Evolutionary conservation across 306 rosid genomes (phyloP), one percentile per base, ranked within the genome.

Genomic region (Pyrus bretschneideri): DNA sequence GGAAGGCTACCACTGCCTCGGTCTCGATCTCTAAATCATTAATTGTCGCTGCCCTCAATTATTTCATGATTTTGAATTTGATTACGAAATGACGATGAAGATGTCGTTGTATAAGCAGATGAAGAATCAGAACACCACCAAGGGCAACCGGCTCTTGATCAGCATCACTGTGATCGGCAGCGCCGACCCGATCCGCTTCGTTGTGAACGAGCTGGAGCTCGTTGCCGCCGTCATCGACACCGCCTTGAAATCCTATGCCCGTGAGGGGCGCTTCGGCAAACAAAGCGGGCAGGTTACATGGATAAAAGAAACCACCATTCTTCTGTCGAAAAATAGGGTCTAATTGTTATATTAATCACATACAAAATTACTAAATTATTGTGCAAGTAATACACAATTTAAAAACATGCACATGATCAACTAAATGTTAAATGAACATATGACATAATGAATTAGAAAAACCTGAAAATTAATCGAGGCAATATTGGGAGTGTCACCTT

Each of bases 1-100:
- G 80, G 90, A 90, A 75, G 96, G 88, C 85, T 95, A 81, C 87
- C 98, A 97, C 90, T 95, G 97, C 93, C 76, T 90, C n/a, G 97
- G 97, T 78, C 79, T 91, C 75, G 98, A 91, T 91, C 97, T 97
- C 14, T 93, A 85, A 91, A 49, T 6, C 25, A 33, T 21, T 52
- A 15, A 29, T 11, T 21, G 23, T 11, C 11, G 11, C 23, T 22
- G 59, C 11, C 11, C 10, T 7, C 40, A 35, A 35, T 19, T 9
- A 9, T 58, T 4, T 52, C 0, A 9, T 52, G 10, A 31, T 14
- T 58, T 58, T 21, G 10, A 21, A 22, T 58, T 31, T 52, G 38
- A 22, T 45, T 30, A n/a, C 30, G 22, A 22, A 22, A 54, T 4
- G 11, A 29, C 4, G 3, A 73, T 1, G 5, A 66, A 45, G 64